Conservation (phyloP, 441 rosid species). For the Cnidoscolus chayamansa region DNA sequence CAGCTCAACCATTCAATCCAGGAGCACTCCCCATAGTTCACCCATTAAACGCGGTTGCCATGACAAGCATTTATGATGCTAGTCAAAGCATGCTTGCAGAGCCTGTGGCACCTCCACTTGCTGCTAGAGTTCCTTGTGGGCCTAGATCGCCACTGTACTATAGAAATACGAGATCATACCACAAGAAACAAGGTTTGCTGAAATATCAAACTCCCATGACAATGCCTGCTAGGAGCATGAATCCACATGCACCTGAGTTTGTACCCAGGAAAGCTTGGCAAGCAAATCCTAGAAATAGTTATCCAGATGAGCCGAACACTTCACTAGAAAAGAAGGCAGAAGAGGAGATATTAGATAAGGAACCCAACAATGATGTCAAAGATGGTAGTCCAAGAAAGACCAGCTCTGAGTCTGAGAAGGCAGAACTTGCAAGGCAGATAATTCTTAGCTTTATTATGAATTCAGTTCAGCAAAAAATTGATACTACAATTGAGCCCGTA, state of each 20-base stretch:
- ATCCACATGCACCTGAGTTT: conserved; percentile 64
- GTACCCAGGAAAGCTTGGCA: conserved; percentile 49
- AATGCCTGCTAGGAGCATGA: conserved; percentile 45
- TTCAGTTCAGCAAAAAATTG: conserved; percentile 47
- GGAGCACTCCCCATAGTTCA: conserved; percentile 37
- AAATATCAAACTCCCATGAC: conserved; percentile 34
- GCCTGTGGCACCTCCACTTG: conserved; percentile 44
- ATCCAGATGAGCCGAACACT: conserved; percentile 23
- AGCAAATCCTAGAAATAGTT: conserved; percentile 22
- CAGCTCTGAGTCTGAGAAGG: conserved; percentile 40
- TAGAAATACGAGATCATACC: conserved; percentile 37
- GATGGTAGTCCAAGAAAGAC: conserved; percentile 29
- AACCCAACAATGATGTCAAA: conserved; percentile 20
- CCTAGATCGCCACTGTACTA: conserved; percentile 51
- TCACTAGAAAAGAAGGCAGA: conserved; percentile 19
- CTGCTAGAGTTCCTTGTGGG: conserved; percentile 53
- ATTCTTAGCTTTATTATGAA: conserved; percentile 68
- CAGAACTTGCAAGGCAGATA: conserved; percentile 62
- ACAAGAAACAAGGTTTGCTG: conserved; percentile 33
- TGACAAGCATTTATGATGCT: conserved; percentile 41
- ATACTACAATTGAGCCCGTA: conserved; percentile 28
- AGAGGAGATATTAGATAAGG: conserved; percentile 29
- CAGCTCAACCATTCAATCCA: conserved; percentile 85
- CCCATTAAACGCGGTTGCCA: conserved; percentile 32
- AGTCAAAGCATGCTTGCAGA: conserved; percentile 44